Evolutionary conservation across 345 rosid species (phyloP).

Genomic region (Kandelia obovata): DNA sequence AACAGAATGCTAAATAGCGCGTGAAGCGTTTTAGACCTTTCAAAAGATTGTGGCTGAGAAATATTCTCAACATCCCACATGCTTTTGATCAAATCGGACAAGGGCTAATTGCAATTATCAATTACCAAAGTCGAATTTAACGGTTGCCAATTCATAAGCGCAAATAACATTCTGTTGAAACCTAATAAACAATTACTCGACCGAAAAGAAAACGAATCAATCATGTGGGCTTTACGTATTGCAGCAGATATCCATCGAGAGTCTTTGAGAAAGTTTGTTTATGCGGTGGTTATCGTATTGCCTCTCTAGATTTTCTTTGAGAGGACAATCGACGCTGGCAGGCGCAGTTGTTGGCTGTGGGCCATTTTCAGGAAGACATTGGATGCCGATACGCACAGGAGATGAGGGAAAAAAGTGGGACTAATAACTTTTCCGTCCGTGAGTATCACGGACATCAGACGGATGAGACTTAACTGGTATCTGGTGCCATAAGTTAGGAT

Average conservation of each 20-base stretch:
- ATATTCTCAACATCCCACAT: neutral
- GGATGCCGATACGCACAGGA: too few relatives aligned
- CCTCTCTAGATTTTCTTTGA: neutral
- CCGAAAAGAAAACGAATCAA: slow-evolving; percentile 4
- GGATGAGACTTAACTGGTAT: too few relatives aligned
- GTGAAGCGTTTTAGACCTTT: neutral
- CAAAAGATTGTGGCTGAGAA: slow-evolving; percentile 25
- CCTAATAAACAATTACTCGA: neutral
- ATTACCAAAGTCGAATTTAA: neutral
- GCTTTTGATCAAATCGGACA: neutral
- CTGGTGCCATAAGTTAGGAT: too few relatives aligned
- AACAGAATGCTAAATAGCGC: neutral
- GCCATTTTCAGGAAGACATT: too few relatives aligned
- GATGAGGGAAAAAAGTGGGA: too few relatives aligned
- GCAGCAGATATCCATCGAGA: slow-evolving; percentile 28
- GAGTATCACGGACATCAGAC: too few relatives aligned
- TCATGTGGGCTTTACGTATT: neutral
- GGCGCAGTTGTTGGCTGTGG: too few relatives aligned
- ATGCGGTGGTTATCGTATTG: slow-evolving; percentile 21
- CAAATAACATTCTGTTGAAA: neutral
- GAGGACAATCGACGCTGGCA: too few relatives aligned
- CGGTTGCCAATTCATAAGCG: neutral
- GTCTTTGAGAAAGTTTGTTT: neutral
- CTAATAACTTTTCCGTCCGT: too few relatives aligned
- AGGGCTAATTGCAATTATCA: too few relatives aligned